Percentiles rank a stretch among this genome's conserved stretches.
Evolutionary conservation across 2,329 filamentous ascomycete species (phyloP).

Genomic region (Colletotrichum plurivorum): DNA sequence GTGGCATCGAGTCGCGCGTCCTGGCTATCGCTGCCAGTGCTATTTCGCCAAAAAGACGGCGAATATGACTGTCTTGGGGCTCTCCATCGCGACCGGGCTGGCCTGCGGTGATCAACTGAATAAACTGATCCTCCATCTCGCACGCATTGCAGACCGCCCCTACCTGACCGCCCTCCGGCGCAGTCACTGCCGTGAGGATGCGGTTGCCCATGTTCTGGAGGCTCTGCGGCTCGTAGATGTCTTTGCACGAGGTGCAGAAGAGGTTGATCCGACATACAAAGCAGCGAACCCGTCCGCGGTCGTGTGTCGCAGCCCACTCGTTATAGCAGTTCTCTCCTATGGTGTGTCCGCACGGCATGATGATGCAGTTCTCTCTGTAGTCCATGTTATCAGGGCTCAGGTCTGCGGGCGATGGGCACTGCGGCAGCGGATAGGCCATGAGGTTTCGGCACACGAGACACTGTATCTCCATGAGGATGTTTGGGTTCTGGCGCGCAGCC

Average conservation of each 20-base stretch:
- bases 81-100: background rate
- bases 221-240: background rate
- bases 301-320: background rate
- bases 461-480: background rate
- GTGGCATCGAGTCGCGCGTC: too few species aligned
- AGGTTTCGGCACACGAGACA: conserved; percentile 1
- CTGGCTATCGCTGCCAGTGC: background rate
- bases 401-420: background rate
- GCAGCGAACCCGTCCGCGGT: background rate
- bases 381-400: background rate
- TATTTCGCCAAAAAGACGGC: background rate
- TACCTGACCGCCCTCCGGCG: background rate
- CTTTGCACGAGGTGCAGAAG: too few species aligned
- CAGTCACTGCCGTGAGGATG: background rate
- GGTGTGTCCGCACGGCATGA: conserved; percentile 18
- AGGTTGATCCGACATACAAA: background rate
- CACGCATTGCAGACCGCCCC: background rate
- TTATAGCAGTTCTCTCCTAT: background rate
- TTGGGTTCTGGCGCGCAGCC: background rate
- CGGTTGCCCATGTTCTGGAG: background rate
- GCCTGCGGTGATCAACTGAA: background rate
- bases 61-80: background rate
- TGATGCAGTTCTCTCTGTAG: background rate
- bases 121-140: background rate
- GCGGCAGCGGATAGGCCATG: background rate